Evolutionary conservation across 2,329 filamentous ascomycete genomes (phyloP).

Genomic region (Drechslera avenae): DNA sequence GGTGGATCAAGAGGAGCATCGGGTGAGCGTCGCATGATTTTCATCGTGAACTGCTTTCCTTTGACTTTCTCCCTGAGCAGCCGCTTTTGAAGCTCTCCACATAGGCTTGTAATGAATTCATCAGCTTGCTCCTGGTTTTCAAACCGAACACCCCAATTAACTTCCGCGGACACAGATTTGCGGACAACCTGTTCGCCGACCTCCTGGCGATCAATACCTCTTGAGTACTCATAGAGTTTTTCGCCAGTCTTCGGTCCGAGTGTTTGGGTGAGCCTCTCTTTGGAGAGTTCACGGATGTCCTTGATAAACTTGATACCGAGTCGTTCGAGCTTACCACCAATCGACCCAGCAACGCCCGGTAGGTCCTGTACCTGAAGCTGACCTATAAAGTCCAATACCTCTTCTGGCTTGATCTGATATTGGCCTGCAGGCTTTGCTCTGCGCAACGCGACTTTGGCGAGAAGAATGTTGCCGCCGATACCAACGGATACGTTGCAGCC

Average conservation of each 20-base stretch:
- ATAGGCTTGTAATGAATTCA: constrained; percentile 84
- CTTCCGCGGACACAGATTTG: constrained; percentile 95
- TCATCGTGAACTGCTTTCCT: constrained; percentile 87
- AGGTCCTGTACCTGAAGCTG: constrained; percentile 78
- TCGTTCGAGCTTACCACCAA: constrained; percentile 85
- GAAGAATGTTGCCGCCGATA: constrained; percentile 86
- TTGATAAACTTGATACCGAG: constrained; percentile 81
- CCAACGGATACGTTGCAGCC: constrained; percentile 90
- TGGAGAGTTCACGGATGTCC: constrained; percentile 77
- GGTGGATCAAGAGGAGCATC: constrained; percentile 89
- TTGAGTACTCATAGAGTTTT: constrained; percentile 86
- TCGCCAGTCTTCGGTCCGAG: constrained; percentile 92
- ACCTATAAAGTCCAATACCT: constrained; percentile 76
- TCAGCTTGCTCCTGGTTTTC: constrained; percentile 90
- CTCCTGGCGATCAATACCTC: constrained; percentile 83
- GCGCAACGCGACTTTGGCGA: constrained; percentile 87
- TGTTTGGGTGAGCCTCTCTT: constrained; percentile 72
- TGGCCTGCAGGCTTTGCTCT: constrained; percentile 96
- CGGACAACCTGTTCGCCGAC: constrained; percentile 84
- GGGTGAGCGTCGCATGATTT: constrained; percentile 85
- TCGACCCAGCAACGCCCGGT: constrained; percentile 90
- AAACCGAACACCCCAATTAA: constrained; percentile 98
- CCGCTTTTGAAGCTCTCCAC: constrained; percentile 80
- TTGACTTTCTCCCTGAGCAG: constrained; percentile 83
- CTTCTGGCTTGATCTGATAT: constrained; percentile 82